Conservation (phyloP, 305 asterid species). For the Solanum hybrid region DNA sequence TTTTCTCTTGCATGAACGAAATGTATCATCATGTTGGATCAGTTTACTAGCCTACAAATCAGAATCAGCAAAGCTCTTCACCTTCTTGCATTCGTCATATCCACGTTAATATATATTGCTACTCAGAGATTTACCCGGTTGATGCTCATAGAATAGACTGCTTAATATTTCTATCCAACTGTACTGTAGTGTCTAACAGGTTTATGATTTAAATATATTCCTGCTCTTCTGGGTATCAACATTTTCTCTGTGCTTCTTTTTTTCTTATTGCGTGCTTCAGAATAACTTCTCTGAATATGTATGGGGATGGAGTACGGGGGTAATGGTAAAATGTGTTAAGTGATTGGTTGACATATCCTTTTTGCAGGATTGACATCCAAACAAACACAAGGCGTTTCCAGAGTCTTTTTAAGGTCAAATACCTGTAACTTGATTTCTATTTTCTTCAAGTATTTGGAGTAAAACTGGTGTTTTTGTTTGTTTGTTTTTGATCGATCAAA, state of each 20-base stretch:
- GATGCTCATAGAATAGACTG: not conserved
- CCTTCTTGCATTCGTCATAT: not conserved
- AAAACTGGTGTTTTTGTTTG: not conserved
- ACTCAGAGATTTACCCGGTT: not conserved
- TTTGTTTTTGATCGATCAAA: not conserved
- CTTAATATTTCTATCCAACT: not conserved
- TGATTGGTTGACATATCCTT: not conserved
- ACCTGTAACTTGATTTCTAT: not conserved
- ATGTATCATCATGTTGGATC: not conserved
- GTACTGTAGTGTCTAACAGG: not conserved
- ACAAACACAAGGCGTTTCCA: constrained; percentile 76
- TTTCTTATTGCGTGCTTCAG: no score
- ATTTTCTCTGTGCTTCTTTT: not conserved
- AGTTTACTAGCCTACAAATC: not conserved
- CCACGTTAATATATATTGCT: not conserved
- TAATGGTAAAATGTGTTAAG: not conserved
- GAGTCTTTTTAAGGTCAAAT: constrained; percentile 70
- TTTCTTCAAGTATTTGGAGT: not conserved
- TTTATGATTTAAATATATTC: not conserved
- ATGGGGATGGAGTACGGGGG: not conserved
- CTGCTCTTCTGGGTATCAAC: not conserved
- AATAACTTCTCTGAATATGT: not conserved
- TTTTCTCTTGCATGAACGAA: not conserved
- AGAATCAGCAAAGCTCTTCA: not conserved
- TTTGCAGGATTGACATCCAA: constrained; percentile 86